Base-by-base conservation (phyloP, 768 basidiomycete species). In the Hericium coralloides region DNA sequence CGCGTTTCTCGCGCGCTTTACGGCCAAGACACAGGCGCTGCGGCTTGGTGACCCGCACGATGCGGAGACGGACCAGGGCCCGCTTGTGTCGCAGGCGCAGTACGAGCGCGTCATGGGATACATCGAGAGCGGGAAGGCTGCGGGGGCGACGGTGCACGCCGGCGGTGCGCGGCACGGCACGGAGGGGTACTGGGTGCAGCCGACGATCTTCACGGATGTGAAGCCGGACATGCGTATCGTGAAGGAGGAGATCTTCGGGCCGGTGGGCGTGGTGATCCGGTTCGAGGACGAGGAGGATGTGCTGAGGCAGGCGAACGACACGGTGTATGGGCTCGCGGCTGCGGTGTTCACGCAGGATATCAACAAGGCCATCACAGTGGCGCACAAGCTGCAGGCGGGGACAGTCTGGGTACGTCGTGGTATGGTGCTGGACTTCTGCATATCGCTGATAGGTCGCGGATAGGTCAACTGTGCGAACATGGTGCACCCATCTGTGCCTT, bases 321-420 rank as follows among this genome's bases (percentile, higher is more conserved):
- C 89, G 0, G 65, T 74, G 55, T 94, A 93, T 69, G 94, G 95
- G 58, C 80, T 95, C 43, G 92, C 91, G 22, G 83, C 88, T 3
- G 87, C 87, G 8, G 83, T 98, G 54, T 95, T 93, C 78, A 84
- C 87, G 38, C 76, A 83, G 65, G 78, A 95, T 69, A 70, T 95
- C 73, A 81, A 79, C 63, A 78, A 85, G 23, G 91, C 91, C 0
- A 72, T 94, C 55, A 73, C 74, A 58, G 82, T 83, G 2, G 88
- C 89, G 12, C 84, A 90, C 67, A 76, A 71, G 57, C 74, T 97
- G 58, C 79, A 89, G 66, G 87, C 91, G 8, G 93, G 93, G 37
- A 92, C 89, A 5, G 81, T 78, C 6, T 92, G 87, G 85, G 76
- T 84, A 58, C 39, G 66, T 63, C n/a, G 39, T n/a, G 39, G 12